Evolutionary conservation across 805 yeast species (phyloP), one percentile per base, ranked within the genome.

Genomic region (Dipodascopsis uninucleata): DNA sequence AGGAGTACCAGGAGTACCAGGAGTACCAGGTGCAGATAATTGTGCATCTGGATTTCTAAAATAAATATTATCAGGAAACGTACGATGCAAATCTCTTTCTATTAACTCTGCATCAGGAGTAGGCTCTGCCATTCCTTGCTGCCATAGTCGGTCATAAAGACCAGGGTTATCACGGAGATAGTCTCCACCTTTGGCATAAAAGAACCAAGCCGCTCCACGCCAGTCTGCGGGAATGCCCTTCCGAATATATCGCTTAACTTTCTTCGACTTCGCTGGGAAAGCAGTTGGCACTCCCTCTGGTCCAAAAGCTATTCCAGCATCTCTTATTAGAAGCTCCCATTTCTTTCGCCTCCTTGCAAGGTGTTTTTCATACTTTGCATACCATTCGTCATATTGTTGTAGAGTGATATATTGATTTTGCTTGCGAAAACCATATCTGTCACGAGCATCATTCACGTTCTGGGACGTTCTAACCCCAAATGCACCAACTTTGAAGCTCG

Each of bases 161-260:
- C 95, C 96, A 12, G 68, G 69, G 60, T 89, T 79, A 17, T 39
- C 47, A 10, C 17, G 24, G n/a, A 67, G 65, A 31, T 56, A 51
- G 41, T 85, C 93, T 43, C 79, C 74, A 2, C 97, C 98, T 21
- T 81, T 80, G 6, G 95, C 95, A 64, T 85, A 90, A 69, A 79
- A 82, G 73, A 93, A 90, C 98, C 98, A 90, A 0, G 97, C 96
- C 54, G 78, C 77, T 1, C 98, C 98, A 55, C 98, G 71, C 97
- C 96, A 90, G 61, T 87, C 96, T 0, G 96, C 89, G 0, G 98
- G 97, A 8, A 90, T 81, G 9, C 98, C 98, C 61, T 85, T 85
- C 44, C 97, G 75, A 9, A 93, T 78, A 58, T 85, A 81, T 47
- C 94, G 75, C 59, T 84, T 82, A 52, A 87, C 70, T 55, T 83